A percentile compares a stretch with the other conserved stretches of the same genome.
Evolutionary conservation across 2,329 filamentous ascomycete genomes (phyloP).

Genomic region (Alternaria sp.): DNA sequence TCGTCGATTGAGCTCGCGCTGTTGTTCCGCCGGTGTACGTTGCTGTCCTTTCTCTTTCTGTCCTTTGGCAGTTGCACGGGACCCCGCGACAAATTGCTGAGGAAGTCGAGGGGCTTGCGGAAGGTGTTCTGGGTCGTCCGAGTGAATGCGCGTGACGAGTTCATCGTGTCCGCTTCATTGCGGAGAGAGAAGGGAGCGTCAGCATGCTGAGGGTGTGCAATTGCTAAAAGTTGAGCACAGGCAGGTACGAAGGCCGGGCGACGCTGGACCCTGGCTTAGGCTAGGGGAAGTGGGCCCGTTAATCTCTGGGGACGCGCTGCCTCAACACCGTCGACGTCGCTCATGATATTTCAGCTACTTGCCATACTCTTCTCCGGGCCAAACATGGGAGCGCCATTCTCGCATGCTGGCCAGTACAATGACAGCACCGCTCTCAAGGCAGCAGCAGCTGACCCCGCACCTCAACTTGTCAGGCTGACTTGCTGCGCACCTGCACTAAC

Average conservation of each 20-base stretch:
- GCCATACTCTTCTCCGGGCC: no score
- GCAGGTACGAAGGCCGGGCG: conserved; percentile 14
- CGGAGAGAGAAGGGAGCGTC: conserved; percentile 26
- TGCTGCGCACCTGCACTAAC: background rate
- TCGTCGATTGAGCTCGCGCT: conserved; percentile 48
- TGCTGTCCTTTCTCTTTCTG: conserved; percentile 22
- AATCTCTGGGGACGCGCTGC: background rate
- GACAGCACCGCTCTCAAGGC: background rate
- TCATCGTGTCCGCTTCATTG: conserved; percentile 39
- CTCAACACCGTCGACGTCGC: conserved; percentile 48
- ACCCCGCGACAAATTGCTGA: conserved; percentile 38
- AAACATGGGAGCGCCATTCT: no score
- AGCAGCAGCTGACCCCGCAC: background rate
- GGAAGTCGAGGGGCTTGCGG: conserved; percentile 45
- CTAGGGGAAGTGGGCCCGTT: conserved; percentile 9
- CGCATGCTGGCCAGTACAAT: background rate
- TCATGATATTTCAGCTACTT: background rate
- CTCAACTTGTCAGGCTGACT: background rate
- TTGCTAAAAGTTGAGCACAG: conserved; percentile 23
- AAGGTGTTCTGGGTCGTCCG: conserved; percentile 40
- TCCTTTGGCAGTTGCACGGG: conserved; percentile 21
- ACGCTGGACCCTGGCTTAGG: conserved; percentile 13
- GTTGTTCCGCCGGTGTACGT: conserved; percentile 38
- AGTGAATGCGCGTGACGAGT: conserved; percentile 42
- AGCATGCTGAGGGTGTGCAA: conserved; percentile 17